A percentile compares a stretch with the other conserved stretches of the same genome.
Evolutionary conservation across 1,284 basidiomycete species (phyloP).

Genomic region (Bondarzewia mesenterica): DNA sequence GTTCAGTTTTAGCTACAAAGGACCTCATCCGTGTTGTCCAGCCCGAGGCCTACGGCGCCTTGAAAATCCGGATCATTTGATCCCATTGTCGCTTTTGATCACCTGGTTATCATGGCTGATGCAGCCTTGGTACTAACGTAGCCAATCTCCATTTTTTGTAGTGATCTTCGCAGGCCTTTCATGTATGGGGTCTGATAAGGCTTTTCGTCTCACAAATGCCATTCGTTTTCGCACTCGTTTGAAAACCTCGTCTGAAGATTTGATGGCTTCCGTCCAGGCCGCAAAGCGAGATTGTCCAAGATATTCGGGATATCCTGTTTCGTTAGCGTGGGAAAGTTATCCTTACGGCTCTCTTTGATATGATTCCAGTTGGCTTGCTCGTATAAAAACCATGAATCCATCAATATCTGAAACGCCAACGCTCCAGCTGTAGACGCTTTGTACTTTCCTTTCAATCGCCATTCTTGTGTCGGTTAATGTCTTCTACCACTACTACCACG

Average conservation of each 20-base stretch:
- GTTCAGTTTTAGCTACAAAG: conserved; percentile 58
- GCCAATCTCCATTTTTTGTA: not conserved
- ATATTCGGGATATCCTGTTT: not conserved
- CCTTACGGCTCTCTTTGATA: not conserved
- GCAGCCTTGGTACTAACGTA: no score
- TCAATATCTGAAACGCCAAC: no score
- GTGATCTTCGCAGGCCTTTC: not conserved
- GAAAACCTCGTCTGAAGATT: not conserved
- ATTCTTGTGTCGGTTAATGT: conserved; percentile 18
- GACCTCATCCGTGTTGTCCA: conserved; percentile 49
- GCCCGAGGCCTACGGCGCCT: conserved; percentile 40
- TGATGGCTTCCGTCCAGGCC: not conserved
- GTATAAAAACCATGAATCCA: conserved; percentile 10
- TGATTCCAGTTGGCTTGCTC: not conserved
- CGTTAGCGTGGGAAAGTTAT: conserved; percentile 6
- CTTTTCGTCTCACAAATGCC: not conserved
- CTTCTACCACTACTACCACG: conserved; percentile 8
- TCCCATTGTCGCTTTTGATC: conserved; percentile 3
- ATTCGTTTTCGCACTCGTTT: not conserved
- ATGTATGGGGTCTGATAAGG: no score
- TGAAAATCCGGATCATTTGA: conserved; percentile 31
- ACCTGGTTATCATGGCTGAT: no score
- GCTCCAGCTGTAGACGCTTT: no score
- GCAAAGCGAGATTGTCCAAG: not conserved
- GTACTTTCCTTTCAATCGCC: no score